Conservation (phyloP, 2,329 filamentous ascomycete species). For the Fusarium dlaminii region DNA sequence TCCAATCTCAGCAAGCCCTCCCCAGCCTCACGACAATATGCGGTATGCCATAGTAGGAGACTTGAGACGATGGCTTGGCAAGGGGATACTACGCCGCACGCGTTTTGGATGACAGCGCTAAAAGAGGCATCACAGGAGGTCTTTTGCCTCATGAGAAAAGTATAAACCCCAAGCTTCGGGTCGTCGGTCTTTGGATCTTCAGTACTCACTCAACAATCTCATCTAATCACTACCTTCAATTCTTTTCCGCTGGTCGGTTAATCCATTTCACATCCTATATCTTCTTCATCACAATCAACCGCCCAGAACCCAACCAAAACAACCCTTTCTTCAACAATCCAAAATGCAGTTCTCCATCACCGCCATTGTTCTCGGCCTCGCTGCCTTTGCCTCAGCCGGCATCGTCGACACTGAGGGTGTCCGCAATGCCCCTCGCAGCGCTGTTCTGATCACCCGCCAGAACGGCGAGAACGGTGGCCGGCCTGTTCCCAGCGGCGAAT, state of each 20-base stretch:
- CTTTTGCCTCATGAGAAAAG: neutral
- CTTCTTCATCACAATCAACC: slow-evolving; percentile 1
- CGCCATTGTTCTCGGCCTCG: slow-evolving; percentile 13
- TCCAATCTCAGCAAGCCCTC: neutral
- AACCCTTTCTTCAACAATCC: neutral
- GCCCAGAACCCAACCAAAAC: neutral
- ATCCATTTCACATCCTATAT: neutral
- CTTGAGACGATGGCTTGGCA: neutral
- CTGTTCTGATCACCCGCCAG: neutral
- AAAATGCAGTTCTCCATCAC: slow-evolving; percentile 17
- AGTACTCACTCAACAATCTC: slow-evolving; percentile 10
- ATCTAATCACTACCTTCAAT: slow-evolving; percentile 2
- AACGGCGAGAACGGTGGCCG: slow-evolving; percentile 5
- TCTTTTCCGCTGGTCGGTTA: slow-evolving; percentile 21
- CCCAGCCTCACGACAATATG: neutral
- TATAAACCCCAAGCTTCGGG: neutral
- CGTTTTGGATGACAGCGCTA: neutral
- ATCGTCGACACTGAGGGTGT: slow-evolving; percentile 6
- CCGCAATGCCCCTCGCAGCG: slow-evolving; percentile 6
- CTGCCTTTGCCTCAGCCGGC: slow-evolving; percentile 6
- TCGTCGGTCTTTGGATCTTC: neutral
- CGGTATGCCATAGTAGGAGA: neutral
- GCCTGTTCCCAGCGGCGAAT: slow-evolving; percentile 4
- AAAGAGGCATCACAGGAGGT: neutral
- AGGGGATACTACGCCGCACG: neutral